Evolutionary conservation across 2,329 filamentous ascomycete species (phyloP).

Genomic region (Scytalidium lignicola): DNA sequence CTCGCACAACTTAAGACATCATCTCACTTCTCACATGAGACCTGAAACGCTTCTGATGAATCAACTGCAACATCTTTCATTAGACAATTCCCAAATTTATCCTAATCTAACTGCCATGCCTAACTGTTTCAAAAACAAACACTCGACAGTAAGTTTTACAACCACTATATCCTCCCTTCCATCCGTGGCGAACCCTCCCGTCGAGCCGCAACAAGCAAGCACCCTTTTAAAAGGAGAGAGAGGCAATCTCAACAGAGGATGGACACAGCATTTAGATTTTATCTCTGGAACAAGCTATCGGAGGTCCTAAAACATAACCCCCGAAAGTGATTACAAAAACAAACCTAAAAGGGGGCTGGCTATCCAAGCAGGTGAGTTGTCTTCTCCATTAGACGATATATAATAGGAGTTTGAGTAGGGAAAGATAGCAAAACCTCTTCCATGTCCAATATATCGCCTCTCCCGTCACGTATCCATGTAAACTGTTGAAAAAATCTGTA

Average conservation of each 20-base stretch:
- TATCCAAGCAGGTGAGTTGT: too few species aligned
- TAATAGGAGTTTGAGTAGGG: neutral
- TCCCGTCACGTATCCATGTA: neutral
- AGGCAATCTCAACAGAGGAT: neutral
- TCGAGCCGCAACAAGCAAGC: neutral
- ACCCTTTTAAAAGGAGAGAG: neutral
- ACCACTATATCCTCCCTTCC: neutral
- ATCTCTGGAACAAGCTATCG: too few species aligned
- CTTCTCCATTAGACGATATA: neutral
- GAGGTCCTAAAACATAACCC: too few species aligned
- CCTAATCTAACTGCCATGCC: neutral
- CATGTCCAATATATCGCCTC: neutral
- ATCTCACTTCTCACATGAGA: too few species aligned
- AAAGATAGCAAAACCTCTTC: neutral
- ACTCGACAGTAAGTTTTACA: neutral
- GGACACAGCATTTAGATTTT: too few species aligned
- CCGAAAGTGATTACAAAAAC: too few species aligned
- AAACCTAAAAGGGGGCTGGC: too few species aligned
- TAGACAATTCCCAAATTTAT: neutral
- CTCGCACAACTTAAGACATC: too few species aligned
- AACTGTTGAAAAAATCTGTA: slow-evolving; percentile 2
- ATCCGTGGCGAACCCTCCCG: neutral
- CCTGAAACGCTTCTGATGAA: neutral
- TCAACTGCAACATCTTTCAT: neutral
- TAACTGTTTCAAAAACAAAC: neutral